A percentile compares a stretch with the other conserved stretches of the same genome.
phyloP scores from a whole-genome alignment of 257 asterid genomes.

The Solanum lycopersicoides region DNA sequence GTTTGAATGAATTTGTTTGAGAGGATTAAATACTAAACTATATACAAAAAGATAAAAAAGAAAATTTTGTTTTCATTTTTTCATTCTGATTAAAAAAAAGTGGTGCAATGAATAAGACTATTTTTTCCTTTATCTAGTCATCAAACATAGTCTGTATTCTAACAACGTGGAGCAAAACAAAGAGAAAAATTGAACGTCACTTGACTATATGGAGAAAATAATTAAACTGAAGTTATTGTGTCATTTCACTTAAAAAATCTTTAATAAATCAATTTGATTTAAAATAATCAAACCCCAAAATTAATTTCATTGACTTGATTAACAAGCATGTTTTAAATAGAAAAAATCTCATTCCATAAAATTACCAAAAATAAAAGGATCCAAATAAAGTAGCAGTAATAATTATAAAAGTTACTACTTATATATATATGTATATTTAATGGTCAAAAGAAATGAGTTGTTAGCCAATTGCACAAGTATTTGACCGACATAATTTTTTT shows the following conservation, averaged over 20 bases:
- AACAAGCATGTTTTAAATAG: background rate
- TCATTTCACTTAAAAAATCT: background rate
- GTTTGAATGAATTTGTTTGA: background rate
- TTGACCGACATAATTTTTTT: slow-evolving; percentile 36
- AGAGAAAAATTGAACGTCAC: background rate
- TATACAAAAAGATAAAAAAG: too few species aligned
- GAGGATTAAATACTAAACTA: too few species aligned
- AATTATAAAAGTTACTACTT: background rate
- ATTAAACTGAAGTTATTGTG: too few species aligned
- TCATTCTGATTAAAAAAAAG: too few species aligned
- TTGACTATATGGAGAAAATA: background rate
- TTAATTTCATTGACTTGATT: background rate
- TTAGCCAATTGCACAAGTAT: slow-evolving; percentile 11
- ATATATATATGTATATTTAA: background rate
- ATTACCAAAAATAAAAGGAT: background rate
- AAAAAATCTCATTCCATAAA: background rate
- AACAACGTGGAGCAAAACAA: too few species aligned
- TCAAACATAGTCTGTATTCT: background rate
- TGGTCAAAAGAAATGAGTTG: slow-evolving; percentile 38
- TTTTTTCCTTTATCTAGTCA: too few species aligned
- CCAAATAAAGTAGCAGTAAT: background rate
- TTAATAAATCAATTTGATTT: fast-evolving
- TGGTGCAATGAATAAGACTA: too few species aligned
- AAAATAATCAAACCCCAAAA: background rate
- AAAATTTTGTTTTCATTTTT: too few species aligned